Evolutionary conservation across 2,329 filamentous ascomycete species (phyloP).

Genomic region (Myriosclerotinia curreyana): DNA sequence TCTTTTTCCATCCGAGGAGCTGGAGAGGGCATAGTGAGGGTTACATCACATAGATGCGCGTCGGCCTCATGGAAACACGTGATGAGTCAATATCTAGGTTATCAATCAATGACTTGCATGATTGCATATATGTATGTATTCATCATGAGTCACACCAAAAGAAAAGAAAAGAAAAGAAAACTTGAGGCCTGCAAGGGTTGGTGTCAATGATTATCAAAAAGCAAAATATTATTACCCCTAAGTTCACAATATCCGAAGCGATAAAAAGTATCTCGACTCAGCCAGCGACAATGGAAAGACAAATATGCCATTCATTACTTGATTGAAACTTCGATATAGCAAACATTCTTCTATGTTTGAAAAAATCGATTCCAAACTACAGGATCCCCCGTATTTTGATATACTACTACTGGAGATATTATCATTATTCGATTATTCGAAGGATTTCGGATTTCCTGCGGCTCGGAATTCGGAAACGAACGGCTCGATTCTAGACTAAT

Average conservation of each 20-base stretch:
- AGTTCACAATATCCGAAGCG: background rate
- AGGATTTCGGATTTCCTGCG: background rate
- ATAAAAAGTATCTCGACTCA: background rate
- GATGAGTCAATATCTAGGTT: slow-evolving; percentile 5
- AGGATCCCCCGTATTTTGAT: background rate
- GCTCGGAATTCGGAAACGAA: slow-evolving; percentile 1
- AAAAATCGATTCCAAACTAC: background rate
- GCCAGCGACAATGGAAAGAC: background rate
- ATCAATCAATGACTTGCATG: slow-evolving; percentile 19
- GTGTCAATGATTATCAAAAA: background rate
- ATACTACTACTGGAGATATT: background rate
- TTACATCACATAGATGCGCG: slow-evolving; percentile 25
- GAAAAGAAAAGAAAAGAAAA: background rate
- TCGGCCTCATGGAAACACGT: slow-evolving; percentile 13
- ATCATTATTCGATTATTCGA: too few species aligned
- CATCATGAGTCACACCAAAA: slow-evolving; percentile 2
- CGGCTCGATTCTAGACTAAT: background rate
- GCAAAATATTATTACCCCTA: background rate
- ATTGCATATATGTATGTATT: slow-evolving; percentile 15
- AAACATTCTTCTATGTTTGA: background rate
- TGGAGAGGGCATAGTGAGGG: slow-evolving; percentile 24
- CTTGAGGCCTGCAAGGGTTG: background rate
- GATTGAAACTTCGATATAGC: background rate
- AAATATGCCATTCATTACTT: background rate
- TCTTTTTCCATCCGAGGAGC: slow-evolving; percentile 19